These are phyloP conservation scores for Ogataea thermomethanolica DNA, from an alignment of 805 yeast species.

Conservation along the genomic window DNA sequence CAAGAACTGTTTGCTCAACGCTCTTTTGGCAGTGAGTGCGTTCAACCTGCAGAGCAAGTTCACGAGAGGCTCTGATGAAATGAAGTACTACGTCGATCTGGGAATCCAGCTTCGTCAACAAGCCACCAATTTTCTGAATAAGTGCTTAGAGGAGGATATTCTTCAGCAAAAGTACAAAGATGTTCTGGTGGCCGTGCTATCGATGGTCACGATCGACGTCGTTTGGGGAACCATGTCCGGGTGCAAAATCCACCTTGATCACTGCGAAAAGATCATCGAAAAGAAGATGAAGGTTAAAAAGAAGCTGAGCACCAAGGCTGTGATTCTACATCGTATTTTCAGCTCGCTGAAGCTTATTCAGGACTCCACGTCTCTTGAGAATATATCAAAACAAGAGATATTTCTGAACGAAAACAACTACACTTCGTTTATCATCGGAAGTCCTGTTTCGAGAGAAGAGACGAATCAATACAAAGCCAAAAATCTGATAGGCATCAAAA, in stretches of 20 bases:
- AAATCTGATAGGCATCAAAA: slow-evolving; percentile 24
- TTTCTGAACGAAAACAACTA: slow-evolving; percentile 35
- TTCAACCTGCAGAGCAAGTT: slow-evolving; percentile 75
- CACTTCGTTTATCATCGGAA: slow-evolving; percentile 32
- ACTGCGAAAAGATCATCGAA: slow-evolving; percentile 73
- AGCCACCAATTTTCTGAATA: slow-evolving; percentile 64
- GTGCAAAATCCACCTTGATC: slow-evolving; percentile 68
- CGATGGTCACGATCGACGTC: slow-evolving; percentile 84
- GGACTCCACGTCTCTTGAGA: slow-evolving; percentile 60
- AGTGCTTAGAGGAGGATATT: slow-evolving; percentile 50
- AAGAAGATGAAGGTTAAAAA: slow-evolving; percentile 65
- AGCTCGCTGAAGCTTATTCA: slow-evolving; percentile 72
- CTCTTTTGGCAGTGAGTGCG: slow-evolving; percentile 76
- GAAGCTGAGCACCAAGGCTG: slow-evolving; percentile 70
- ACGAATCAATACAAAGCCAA: slow-evolving; percentile 22
- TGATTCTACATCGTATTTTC: slow-evolving; percentile 72
- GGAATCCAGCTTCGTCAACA: slow-evolving; percentile 74
- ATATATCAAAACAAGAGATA: slow-evolving; percentile 33
- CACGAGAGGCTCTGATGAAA: slow-evolving; percentile 59
- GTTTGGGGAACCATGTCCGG: slow-evolving; percentile 91
- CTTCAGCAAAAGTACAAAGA: slow-evolving; percentile 73
- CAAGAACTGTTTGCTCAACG: slow-evolving; percentile 72
- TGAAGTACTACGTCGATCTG: slow-evolving; percentile 65
- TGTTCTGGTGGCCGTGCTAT: slow-evolving; percentile 73
- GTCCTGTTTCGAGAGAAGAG: slow-evolving; percentile 25